phyloP scores from a whole-genome alignment of 2,329 filamentous ascomycete genomes.

The Aspergillus sp. region DNA sequence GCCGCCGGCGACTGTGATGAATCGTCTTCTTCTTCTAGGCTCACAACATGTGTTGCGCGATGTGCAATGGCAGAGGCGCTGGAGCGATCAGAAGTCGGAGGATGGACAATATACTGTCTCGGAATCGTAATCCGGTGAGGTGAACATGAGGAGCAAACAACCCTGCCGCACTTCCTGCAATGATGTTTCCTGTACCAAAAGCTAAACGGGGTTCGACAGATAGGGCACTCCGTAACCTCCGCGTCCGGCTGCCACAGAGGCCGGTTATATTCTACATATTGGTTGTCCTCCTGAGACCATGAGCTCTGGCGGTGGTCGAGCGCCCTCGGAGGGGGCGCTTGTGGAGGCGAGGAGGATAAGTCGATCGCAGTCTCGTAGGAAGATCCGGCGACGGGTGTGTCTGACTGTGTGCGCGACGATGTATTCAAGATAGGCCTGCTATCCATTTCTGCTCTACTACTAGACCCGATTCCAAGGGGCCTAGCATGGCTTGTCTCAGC shows the following conservation, averaged over 20 bases:
- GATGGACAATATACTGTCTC: slow-evolving; percentile 85
- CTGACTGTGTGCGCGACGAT: slow-evolving; percentile 16
- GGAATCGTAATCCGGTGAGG: slow-evolving; percentile 95
- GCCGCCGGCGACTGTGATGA: slow-evolving; percentile 21
- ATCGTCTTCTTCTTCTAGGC: slow-evolving; percentile 47
- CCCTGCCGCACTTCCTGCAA: slow-evolving; percentile 91
- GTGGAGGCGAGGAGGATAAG: slow-evolving; percentile 31
- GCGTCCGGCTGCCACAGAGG: slow-evolving; percentile 87
- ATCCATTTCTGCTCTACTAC: slow-evolving; percentile 19
- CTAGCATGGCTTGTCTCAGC: slow-evolving; percentile 16
- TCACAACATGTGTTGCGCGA: slow-evolving; percentile 46
- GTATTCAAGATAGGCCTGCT: slow-evolving; percentile 27
- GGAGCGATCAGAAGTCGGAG: slow-evolving; percentile 54
- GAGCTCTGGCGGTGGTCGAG: slow-evolving; percentile 15
- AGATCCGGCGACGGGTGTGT: slow-evolving; percentile 22
- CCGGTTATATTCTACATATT: slow-evolving; percentile 51
- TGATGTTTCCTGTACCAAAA: slow-evolving; percentile 90
- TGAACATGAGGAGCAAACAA: slow-evolving; percentile 87
- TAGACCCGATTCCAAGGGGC: slow-evolving; percentile 17
- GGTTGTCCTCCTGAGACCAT: slow-evolving; percentile 16
- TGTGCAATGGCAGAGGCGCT: slow-evolving; percentile 43
- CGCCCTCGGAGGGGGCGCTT: slow-evolving; percentile 7
- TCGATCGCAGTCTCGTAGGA: slow-evolving; percentile 36
- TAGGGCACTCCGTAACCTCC: slow-evolving; percentile 79
- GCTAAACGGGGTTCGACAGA: slow-evolving; percentile 72